Base-by-base conservation (phyloP, 208 protist genomes). In the Trypanosoma cruzi region DNA sequence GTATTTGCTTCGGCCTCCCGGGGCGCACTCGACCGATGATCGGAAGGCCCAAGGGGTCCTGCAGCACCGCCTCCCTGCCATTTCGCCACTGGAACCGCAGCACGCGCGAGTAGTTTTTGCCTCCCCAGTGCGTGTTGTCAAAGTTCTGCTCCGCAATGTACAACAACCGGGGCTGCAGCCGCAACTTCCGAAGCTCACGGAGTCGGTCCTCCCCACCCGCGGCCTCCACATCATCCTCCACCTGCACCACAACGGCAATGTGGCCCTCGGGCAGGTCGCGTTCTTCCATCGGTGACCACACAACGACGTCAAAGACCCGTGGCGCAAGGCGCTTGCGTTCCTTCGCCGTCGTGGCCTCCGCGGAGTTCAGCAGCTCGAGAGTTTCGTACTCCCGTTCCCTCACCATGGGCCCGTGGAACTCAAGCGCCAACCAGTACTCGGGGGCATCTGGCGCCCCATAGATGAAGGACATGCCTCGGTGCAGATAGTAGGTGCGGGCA, bases 121-220 rank as follows among this genome's bases (percentile, higher is more conserved):
- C 75, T 3, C 59, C 73, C 84, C 77, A 88, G 42, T 64, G 55
- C 32, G 31, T 70, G 55, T 92, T 92, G 42, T 84, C 66, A 34
- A 75, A 80, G 65, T 92, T 92, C 56, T 92, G 83, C 75, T 89
- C 82, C 4, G 86, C 86, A 26, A 92, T 73, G 69, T 90, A 92
- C 7, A 92, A 71, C 26, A 72, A 64, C 16, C 77, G 79, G 5
- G 84, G 86, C 24, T 87, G 80, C n/a, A 84, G 49, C 16, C 77
- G 61, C 50, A 74, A 36, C 53, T 77, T 71, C 31, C 64, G 62
- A 6, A 92, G 72, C 29, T 73, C 68, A 1, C 46, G 60, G 5
- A 85, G 64, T 57, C 64, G 18, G 64, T 79, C 80, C 29, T 56
- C 59, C 18, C 80, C 75, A 36, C 75, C 75, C 1, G 82, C 85